Base-by-base conservation (phyloP, 148 eudicot species). In the Persicaria tinctoria region DNA sequence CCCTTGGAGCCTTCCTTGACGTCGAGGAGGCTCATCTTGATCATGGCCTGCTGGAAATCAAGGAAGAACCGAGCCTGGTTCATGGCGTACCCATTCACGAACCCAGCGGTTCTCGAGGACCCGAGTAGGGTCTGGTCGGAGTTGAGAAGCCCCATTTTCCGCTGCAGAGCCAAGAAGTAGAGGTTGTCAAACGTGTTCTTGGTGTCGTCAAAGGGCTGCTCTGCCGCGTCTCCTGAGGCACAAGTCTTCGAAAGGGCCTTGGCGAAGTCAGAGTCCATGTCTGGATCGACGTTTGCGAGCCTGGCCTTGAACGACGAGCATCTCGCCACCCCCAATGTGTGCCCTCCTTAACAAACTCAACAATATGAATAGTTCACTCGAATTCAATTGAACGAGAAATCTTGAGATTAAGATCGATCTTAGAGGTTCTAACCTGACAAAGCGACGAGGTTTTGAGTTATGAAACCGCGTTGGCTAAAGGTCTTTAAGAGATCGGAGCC, bases 251-350 rank as follows among this genome's bases (percentile, higher is more conserved):
- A 23, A 50, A 93, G 81, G 9, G 84, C 80, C 68, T 74, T 84
- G 7, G 84, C 82, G 60, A 93, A 93, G 69, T 82, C 80, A 5
- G 86, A 51, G 68, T 89, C 87, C 14, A 93, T 12, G 27, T 60
- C 77, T 41, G 98, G 93, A 55, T 93, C 96, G 45, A 76, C 70
- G 2, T 84, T 87, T 53, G 75, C 80, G 77, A 93, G 50, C 27
- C 98, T 79, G 66, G 55, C 59, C 73, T 93, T 93, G 92, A 93
- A 93, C 23, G 96, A 89, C 48, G 92, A 80, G 76, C 97, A 93
- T 73, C 97, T 85, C 72, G 98, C 93, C 56, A 88, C 97, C 55
- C 98, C 98, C 18, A 93, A 84, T 10, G 98, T 93, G 50, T 93
- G 98, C 2, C 78, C 98, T 50, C 98, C 98, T 93, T 45, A 54